Base-by-base conservation (phyloP, 2,329 filamentous ascomycete genomes). In the Chrysosporium queenslandicum region DNA sequence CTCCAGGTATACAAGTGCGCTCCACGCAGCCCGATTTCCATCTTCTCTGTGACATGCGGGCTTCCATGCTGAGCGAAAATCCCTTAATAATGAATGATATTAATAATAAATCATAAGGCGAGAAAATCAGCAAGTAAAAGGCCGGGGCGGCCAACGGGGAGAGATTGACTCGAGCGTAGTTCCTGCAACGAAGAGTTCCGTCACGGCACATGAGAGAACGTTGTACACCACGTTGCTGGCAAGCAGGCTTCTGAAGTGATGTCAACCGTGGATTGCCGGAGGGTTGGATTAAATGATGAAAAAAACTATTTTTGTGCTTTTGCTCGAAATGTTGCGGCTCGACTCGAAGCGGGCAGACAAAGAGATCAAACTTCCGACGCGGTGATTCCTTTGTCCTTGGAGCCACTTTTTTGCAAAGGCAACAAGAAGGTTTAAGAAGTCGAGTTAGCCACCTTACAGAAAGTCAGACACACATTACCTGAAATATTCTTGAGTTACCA, bases 211-310 rank as follows among this genome's bases (percentile, higher is more conserved):
- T 12, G 37, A 49, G 46, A 49, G 16, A 49, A 30, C 36, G 46
- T 49, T 30, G 36, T 32, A 40, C 46, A 45, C 50, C 50, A 39
- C 41, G 50, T 46, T 46, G 42, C 32, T 52, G 50, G 34, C 49
- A 37, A n/a, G n/a, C 50, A 42, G 47, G 41, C 2, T 41, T 40
- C 23, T 23, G 36, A 46, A n/a, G 23, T 40, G 30, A 52, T 39
- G 50, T 34, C 50, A 47, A 46, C 30, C 50, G 34, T 30, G 50
- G 50, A 37, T 46, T 23, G 37, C 39, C 16, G 11, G 18, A 39
- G 40, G 18, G 21, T 32, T 34, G 7, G 11, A n/a, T n/a, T n/a
- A n/a, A n/a, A n/a, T n/a, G 32, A 34, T 34, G 12, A 14, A 14
- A 21, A 29, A 16, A 46, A 32, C 37, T 41, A 52, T 40, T 46